Percentiles rank a stretch among this genome's conserved stretches.
Evolutionary conservation across 306 rosid species (phyloP).

Genomic region (Vigna unguiculata): DNA sequence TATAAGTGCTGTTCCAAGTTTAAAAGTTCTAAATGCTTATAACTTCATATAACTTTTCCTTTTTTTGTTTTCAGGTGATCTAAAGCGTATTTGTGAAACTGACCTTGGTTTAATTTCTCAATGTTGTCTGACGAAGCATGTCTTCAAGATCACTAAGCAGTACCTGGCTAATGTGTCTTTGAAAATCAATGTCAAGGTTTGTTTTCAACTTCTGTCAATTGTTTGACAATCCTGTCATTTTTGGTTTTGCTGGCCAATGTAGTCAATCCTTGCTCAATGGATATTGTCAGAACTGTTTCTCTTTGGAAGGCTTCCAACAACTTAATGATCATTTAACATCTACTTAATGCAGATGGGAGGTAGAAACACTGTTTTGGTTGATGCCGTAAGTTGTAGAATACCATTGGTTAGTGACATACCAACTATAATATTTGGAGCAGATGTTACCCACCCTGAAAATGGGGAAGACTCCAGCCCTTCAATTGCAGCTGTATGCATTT

Average conservation of each 20-base stretch:
- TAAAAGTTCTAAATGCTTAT: constrained; percentile 5
- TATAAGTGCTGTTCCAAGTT: not conserved
- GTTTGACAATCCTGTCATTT: constrained; percentile 5
- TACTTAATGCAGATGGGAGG: constrained; percentile 89
- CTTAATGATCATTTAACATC: constrained; percentile 24
- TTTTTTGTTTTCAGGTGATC: constrained; percentile 69
- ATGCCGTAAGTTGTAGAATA: constrained; percentile 84
- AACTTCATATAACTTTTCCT: not conserved
- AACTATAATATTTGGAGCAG: constrained; percentile 96
- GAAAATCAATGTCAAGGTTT: constrained; percentile 90
- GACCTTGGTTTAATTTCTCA: constrained; percentile 94
- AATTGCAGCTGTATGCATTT: constrained; percentile 85
- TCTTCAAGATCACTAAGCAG: constrained; percentile 80
- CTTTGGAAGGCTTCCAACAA: not conserved
- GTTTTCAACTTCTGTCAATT: constrained; percentile 5
- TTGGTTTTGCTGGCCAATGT: not conserved
- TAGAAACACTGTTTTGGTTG: constrained; percentile 88
- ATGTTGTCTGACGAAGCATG: constrained; percentile 93
- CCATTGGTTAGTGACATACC: constrained; percentile 94
- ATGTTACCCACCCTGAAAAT: constrained; percentile 95
- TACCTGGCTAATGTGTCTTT: constrained; percentile 89
- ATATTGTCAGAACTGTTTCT: not conserved
- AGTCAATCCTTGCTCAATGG: not conserved
- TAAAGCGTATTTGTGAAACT: constrained; percentile 93
- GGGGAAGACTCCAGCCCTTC: constrained; percentile 99